Evolutionary conservation across 345 rosid species (phyloP).

Genomic region (Citrus reticulata): DNA sequence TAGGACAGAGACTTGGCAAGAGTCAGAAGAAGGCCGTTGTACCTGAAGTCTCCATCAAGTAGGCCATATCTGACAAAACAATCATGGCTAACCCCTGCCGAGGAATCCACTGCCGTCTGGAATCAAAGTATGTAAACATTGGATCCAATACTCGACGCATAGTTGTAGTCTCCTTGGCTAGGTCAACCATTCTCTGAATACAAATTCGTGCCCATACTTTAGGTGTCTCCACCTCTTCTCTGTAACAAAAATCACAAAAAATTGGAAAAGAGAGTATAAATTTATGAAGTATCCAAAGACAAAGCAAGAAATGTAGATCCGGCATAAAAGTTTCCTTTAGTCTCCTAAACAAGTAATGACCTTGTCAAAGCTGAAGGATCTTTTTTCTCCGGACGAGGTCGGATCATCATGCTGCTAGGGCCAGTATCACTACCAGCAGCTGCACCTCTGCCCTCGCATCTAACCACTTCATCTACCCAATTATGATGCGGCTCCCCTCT

Average conservation of each 20-base stretch:
- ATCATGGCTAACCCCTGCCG: conserved; percentile 67
- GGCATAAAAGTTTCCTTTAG: neutral
- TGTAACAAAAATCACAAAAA: conserved; percentile 24
- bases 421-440: conserved; percentile 35
- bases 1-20: neutral
- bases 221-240: conserved; percentile 89
- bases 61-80: conserved; percentile 73
- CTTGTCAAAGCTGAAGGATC: conserved; percentile 79
- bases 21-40: conserved; percentile 3
- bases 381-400: conserved; percentile 64
- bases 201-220: conserved; percentile 94
- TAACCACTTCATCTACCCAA: conserved; percentile 96
- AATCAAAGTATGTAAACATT: conserved; percentile 72
- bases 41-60: conserved; percentile 72
- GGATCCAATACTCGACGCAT: conserved; percentile 82
- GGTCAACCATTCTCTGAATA: conserved; percentile 84
- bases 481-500: conserved; percentile 68
- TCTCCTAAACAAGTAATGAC: conserved; percentile 27
- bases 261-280: neutral
- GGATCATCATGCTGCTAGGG: conserved; percentile 47
- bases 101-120: conserved; percentile 70
- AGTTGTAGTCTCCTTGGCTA: conserved; percentile 85
- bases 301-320: neutral
- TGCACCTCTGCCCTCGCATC: conserved; percentile 79
- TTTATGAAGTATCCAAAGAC: neutral